Conservation (phyloP, 306 rosid species). For the Canavalia ensiformis region DNA sequence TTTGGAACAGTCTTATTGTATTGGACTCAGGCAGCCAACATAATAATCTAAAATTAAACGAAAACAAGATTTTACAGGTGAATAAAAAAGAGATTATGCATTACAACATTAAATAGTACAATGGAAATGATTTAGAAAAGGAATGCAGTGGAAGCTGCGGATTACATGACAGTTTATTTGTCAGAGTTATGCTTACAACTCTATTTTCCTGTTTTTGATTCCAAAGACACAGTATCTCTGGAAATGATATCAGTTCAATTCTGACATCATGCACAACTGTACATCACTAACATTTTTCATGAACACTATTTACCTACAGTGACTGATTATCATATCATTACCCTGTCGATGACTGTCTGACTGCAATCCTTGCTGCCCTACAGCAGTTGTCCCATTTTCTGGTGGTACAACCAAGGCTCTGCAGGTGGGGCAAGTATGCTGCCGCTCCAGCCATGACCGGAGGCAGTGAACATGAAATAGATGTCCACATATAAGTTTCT, state of each 20-base stretch:
- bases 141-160: slow-evolving; percentile 30
- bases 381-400: slow-evolving; percentile 76
- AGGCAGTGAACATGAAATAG: slow-evolving; percentile 96
- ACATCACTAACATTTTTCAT: slow-evolving; percentile 14
- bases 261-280: slow-evolving; percentile 21
- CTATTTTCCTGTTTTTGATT: slow-evolving; percentile 30
- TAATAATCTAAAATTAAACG: slow-evolving; percentile 17
- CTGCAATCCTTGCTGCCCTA: slow-evolving; percentile 73
- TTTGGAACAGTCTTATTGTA: slow-evolving; percentile 21
- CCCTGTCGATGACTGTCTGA: slow-evolving; percentile 76
- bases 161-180: slow-evolving; percentile 9
- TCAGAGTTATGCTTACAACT: slow-evolving; percentile 1
- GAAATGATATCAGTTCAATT: slow-evolving; percentile 35
- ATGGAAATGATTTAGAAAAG: neutral
- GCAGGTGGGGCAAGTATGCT: slow-evolving; percentile 98
- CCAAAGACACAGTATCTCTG: slow-evolving; percentile 10
- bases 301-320: neutral
- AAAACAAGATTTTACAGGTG: slow-evolving; percentile 32
- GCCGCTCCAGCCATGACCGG: slow-evolving; percentile 99
- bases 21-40: slow-evolving; percentile 13
- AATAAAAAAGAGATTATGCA: neutral
- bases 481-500: slow-evolving; percentile 96
- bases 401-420: slow-evolving; percentile 96
- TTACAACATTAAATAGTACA: neutral
- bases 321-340: slow-evolving; percentile 48